These are phyloP conservation scores for Neurospora tetraspora DNA, from an alignment of 495 filamentous ascomycete genomes.

Conservation along the genomic window DNA sequence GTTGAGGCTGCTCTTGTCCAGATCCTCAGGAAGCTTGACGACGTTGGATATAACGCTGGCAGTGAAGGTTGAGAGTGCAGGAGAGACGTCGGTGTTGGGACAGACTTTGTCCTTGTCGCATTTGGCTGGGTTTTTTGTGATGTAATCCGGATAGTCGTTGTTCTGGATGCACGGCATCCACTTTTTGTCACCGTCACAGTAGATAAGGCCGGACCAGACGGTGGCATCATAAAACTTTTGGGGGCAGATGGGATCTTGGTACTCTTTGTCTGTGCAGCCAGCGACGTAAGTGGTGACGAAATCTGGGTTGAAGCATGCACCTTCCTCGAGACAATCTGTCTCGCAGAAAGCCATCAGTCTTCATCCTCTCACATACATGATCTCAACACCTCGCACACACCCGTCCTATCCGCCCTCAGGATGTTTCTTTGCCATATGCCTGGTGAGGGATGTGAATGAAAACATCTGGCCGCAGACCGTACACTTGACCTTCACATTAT, in stretches of 20 bases:
- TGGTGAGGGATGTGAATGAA: no score
- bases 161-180: background rate
- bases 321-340: conserved; percentile 15
- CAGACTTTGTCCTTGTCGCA: background rate
- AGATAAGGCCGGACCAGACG: background rate
- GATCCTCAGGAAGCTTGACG: background rate
- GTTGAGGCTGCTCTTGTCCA: background rate
- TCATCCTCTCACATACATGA: no score
- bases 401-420: no score
- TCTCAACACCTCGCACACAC: no score
- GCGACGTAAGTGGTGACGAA: conserved; percentile 23
- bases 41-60: background rate
- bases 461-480: no score
- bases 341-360: no score
- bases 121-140: background rate
- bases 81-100: background rate
- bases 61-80: background rate
- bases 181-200: background rate
- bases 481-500: no score
- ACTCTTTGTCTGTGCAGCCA: conserved; percentile 21
- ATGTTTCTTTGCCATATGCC: no score
- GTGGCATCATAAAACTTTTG: conserved; percentile 4
- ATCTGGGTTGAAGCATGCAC: conserved; percentile 17
- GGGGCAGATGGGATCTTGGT: conserved; percentile 10
- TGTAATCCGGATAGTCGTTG: background rate